Conservation (phyloP, 192 early-diverging fungal species). For the Mortierella antarctica region DNA sequence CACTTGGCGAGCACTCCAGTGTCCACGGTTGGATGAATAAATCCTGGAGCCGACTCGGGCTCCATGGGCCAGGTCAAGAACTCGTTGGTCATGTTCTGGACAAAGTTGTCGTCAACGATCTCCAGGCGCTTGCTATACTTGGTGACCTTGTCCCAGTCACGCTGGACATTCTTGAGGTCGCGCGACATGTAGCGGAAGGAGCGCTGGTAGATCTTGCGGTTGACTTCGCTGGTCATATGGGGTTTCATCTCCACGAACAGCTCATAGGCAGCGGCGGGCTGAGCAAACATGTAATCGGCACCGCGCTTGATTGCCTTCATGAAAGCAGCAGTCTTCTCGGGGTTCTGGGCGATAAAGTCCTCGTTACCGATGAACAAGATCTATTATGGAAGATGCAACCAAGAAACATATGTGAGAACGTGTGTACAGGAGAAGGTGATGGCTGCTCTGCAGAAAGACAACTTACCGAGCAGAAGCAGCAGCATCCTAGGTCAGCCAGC, state of each 20-base stretch:
- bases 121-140: slow-evolving; percentile 68
- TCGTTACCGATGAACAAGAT: slow-evolving; percentile 75
- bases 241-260: slow-evolving; percentile 71
- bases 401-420: background rate
- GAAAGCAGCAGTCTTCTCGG: slow-evolving; percentile 67
- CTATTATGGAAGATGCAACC: slow-evolving; percentile 9
- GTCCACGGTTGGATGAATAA: slow-evolving; percentile 41
- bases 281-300: slow-evolving; percentile 62
- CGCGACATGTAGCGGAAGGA: slow-evolving; percentile 71
- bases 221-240: slow-evolving; percentile 56
- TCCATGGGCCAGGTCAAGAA: slow-evolving; percentile 58
- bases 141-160: slow-evolving; percentile 76
- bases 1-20: slow-evolving; percentile 52
- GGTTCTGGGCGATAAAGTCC: slow-evolving; percentile 62
- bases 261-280: slow-evolving; percentile 63
- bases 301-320: slow-evolving; percentile 63
- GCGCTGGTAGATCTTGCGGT: slow-evolving; percentile 71
- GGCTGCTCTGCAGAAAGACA: slow-evolving; percentile 1
- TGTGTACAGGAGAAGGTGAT: background rate
- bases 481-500: slow-evolving; percentile 71
- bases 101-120: slow-evolving; percentile 64
- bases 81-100: slow-evolving; percentile 72
- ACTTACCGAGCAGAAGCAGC: slow-evolving; percentile 70
- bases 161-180: slow-evolving; percentile 66
- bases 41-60: slow-evolving; percentile 31